phyloP scores from a whole-genome alignment of 2,329 filamentous ascomycete species.

The Coniochaeta ligniaria region DNA sequence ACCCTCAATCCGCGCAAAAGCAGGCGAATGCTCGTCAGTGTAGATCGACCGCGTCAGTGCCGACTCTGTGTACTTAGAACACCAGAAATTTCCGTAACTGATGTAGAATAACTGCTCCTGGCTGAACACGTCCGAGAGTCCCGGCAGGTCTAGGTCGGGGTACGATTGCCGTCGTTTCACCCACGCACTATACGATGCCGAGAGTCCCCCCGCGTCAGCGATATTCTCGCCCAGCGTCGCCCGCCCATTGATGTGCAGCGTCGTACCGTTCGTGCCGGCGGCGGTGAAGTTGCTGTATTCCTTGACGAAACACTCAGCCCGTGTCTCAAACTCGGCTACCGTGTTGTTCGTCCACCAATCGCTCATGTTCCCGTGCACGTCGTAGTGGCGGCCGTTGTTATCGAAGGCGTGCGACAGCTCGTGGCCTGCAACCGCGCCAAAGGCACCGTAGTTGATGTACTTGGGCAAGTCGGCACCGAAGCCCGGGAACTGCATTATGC shows the following conservation, averaged over 20 bases:
- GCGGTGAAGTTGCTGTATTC: constrained; percentile 59
- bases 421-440: constrained; percentile 61
- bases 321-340: constrained; percentile 48
- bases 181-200: constrained; percentile 59
- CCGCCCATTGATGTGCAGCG: constrained; percentile 54
- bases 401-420: constrained; percentile 68
- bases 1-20: constrained; percentile 52
- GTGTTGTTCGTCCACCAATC: constrained; percentile 62
- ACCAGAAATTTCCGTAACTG: constrained; percentile 59
- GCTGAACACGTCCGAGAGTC: constrained; percentile 48
- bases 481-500: constrained; percentile 61
- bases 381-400: constrained; percentile 55
- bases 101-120: constrained; percentile 67
- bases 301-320: constrained; percentile 59
- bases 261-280: constrained; percentile 44
- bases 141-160: constrained; percentile 49
- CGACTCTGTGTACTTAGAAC: constrained; percentile 54
- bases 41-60: constrained; percentile 50
- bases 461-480: constrained; percentile 56
- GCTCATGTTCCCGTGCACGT: constrained; percentile 56
- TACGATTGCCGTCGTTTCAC: constrained; percentile 45
- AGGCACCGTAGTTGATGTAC: constrained; percentile 63
- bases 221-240: constrained; percentile 65
- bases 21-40: constrained; percentile 59
- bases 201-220: constrained; percentile 61